Base-by-base conservation (phyloP, 257 asterid species). In the Fraxinus americana region DNA sequence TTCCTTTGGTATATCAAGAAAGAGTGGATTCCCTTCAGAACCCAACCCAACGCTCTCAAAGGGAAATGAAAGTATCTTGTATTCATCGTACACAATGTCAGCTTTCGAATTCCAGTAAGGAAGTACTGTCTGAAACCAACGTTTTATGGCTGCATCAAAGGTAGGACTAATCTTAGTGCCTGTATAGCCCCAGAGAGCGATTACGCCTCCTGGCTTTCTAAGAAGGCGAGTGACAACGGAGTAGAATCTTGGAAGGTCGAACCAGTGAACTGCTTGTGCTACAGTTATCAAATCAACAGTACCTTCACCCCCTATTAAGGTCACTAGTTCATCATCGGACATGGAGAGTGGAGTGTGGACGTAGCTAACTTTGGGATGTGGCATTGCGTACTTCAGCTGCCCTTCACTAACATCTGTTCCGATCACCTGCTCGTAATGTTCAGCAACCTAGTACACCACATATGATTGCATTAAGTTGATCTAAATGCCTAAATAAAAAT, bases 191-290 rank as follows among this genome's bases (percentile, higher is more conserved):
- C 87, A 84, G 3, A 83, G 61, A 4, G 81, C 85, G 27, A 81
- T 29, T 1, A 84, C 71, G 10, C 85, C 83, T 5, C 81, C 71
- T 36, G 85, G 85, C 41, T 81, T 84, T 36, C 78, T 78, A 70
- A 83, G 87, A 67, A 83, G 72, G 73, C 82, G 79, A 14, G 13
- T 78, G 0, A 4, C 86, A 4, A 78, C 61, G 0, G 81, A 74
- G 74, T 83, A 86, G n/a, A 86, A 78, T 0, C 84, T 39, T 29
- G 87, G 87, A 1, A 86, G 89, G 78, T 86, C 84, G 19, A 86
- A 86, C 87, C 87, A 83, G 80, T 86, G 89, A 84, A 86, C 25
- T 34, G 86, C 89, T 81, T 78, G 79, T 7, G 87, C 87, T 0
- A 81, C 65, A 0, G 85, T 86, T 13, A 86, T 73, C 0, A 86